Percentiles rank a stretch among this genome's conserved stretches.
These are phyloP conservation scores for Spizellomyces punctatus DNA, from an alignment of 192 early-diverging fungal genomes.

Conservation along the genomic window DNA sequence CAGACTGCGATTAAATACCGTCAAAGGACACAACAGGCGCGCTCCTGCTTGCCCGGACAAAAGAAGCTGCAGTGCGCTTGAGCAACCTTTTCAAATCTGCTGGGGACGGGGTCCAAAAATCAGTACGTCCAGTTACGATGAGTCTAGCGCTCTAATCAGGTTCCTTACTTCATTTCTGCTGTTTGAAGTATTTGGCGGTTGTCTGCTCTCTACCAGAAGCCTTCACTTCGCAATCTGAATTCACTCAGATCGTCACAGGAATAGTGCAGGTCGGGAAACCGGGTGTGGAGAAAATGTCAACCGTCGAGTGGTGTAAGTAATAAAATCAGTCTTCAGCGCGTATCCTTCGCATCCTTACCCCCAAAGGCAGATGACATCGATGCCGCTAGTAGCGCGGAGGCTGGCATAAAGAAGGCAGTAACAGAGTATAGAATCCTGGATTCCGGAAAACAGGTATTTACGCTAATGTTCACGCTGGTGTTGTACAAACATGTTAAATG, in stretches of 20 bases:
- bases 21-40: constrained; percentile 46
- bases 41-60: constrained; percentile 49
- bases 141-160: background rate
- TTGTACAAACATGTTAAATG: no score
- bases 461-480: no score
- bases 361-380: constrained; percentile 5
- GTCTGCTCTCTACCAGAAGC: background rate
- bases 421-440: constrained; percentile 23
- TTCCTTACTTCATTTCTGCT: background rate
- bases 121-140: background rate
- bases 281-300: constrained; percentile 35
- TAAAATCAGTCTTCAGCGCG: no score
- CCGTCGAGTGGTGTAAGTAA: constrained; percentile 38
- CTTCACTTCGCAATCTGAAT: no score
- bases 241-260: constrained; percentile 35
- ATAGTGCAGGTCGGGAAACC: constrained; percentile 28
- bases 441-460: constrained; percentile 22
- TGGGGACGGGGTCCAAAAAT: constrained; percentile 13
- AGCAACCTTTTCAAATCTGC: constrained; percentile 33
- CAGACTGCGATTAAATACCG: background rate
- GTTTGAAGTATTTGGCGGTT: constrained; percentile 1
- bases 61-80: constrained; percentile 38
- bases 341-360: no score
- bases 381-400: constrained; percentile 3
- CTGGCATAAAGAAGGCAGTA: constrained; percentile 35